These are phyloP conservation scores for Scedosporium dehoogii DNA, from an alignment of 2,329 filamentous ascomycete species.

Conservation along the genomic window DNA sequence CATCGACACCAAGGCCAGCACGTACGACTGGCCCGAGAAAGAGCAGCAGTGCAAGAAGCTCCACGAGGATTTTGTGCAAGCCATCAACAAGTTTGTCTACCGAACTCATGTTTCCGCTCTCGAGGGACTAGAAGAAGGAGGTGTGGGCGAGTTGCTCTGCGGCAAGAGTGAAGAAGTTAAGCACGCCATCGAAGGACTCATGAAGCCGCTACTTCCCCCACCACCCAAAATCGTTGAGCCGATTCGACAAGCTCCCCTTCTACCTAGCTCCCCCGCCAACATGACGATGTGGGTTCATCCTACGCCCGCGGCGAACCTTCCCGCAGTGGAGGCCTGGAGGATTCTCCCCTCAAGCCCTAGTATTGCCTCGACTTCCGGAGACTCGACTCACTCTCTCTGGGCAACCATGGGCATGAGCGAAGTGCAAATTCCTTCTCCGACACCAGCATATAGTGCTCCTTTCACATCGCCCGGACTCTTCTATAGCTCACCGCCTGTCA, in stretches of 20 bases:
- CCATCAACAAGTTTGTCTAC: conserved; percentile 95
- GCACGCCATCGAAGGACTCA: conserved; percentile 70
- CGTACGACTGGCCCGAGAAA: conserved; percentile 94
- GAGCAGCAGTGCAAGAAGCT: conserved; percentile 93
- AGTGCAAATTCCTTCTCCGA: conserved; percentile 65
- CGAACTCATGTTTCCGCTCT: conserved; percentile 79
- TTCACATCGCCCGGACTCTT: conserved; percentile 64
- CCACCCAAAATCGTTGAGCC: conserved; percentile 85
- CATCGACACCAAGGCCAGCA: conserved; percentile 77
- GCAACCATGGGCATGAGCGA: conserved; percentile 66
- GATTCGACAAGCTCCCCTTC: conserved; percentile 65
- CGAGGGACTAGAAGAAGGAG: conserved; percentile 94
- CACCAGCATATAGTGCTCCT: conserved; percentile 65
- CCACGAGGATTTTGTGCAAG: conserved; percentile 92
- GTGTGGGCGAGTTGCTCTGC: conserved; percentile 82
- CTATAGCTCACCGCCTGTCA: conserved; percentile 69
- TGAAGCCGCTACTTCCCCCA: conserved; percentile 77
- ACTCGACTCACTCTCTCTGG: conserved; percentile 67
- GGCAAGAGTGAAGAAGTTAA: conserved; percentile 93
- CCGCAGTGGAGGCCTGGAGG: conserved; percentile 78
- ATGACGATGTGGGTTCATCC: conserved; percentile 32
- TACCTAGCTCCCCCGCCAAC: conserved; percentile 71
- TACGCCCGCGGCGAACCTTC: conserved; percentile 52
- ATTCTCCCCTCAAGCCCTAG: conserved; percentile 83
- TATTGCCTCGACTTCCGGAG: conserved; percentile 59